Conservation (phyloP, 2,329 filamentous ascomycete species). For the Rugonectria rugulosa region DNA sequence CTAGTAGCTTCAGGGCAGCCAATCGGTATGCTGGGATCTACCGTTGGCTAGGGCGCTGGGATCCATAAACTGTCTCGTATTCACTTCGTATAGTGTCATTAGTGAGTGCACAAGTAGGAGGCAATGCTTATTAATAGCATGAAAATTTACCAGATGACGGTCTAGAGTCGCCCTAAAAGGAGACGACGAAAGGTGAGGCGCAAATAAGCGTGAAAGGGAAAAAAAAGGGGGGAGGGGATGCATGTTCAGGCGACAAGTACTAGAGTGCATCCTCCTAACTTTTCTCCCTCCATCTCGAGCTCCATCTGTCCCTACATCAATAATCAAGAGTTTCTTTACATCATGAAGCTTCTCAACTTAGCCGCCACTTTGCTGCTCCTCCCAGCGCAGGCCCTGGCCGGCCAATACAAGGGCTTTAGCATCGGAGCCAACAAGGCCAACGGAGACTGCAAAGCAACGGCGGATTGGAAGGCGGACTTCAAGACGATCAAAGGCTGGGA, state of each 20-base stretch:
- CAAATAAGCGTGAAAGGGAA: neutral
- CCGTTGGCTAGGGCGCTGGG: neutral
- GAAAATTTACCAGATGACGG: neutral
- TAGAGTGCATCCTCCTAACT: neutral
- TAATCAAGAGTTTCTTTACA: neutral
- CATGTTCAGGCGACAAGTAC: neutral
- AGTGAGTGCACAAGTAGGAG: neutral
- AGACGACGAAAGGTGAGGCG: neutral
- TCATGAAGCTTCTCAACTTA: constrained; percentile 32
- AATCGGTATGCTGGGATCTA: neutral
- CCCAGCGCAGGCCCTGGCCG: constrained; percentile 30
- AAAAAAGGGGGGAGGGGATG: neutral
- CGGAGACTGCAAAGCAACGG: constrained; percentile 31
- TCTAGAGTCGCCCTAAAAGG: neutral
- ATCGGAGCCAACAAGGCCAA: constrained; percentile 34
- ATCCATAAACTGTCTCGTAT: neutral
- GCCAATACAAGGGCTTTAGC: constrained; percentile 36
- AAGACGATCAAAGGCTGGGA: constrained; percentile 36
- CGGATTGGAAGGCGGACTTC: constrained; percentile 38
- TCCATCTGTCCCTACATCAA: neutral
- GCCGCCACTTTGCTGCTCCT: constrained; percentile 30
- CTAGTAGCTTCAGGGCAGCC: neutral
- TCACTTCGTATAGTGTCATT: neutral
- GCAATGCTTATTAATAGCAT: neutral
- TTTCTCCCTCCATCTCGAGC: neutral